Conservation (phyloP, 805 yeast genomes). For the Huiozyma sinensis region DNA sequence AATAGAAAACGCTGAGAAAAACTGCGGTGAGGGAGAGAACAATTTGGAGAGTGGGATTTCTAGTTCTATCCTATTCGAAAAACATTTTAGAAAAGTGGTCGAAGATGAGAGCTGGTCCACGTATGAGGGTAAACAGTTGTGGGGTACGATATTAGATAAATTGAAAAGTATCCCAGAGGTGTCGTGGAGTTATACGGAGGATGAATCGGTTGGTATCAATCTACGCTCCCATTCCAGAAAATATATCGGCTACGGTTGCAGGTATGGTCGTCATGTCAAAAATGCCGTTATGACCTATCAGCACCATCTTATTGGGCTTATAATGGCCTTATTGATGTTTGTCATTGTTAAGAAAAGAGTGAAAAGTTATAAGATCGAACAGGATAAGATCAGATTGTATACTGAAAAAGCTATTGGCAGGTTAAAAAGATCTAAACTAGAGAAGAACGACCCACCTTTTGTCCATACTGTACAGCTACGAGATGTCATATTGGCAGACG, state of each 20-base stretch:
- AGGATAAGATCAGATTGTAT: slow-evolving; percentile 32
- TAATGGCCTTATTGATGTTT: neutral
- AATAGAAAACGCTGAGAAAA: slow-evolving; percentile 46
- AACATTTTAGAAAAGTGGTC: no score
- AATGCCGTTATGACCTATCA: neutral
- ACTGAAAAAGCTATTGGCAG: slow-evolving; percentile 27
- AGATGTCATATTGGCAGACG: slow-evolving; percentile 39
- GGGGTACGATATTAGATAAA: slow-evolving; percentile 39
- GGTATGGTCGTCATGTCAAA: slow-evolving; percentile 28
- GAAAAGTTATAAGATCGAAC: slow-evolving; percentile 28
- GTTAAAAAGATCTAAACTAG: slow-evolving; percentile 36
- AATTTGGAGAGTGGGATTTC: slow-evolving; percentile 38
- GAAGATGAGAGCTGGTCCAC: neutral
- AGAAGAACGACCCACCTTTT: slow-evolving; percentile 31
- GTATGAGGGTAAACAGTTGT: slow-evolving; percentile 31
- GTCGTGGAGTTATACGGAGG: neutral
- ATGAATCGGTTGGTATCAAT: neutral
- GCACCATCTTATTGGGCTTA: neutral
- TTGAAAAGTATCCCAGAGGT: slow-evolving; percentile 56
- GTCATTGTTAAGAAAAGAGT: slow-evolving; percentile 24
- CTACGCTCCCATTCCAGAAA: slow-evolving; percentile 47
- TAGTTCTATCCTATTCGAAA: no score
- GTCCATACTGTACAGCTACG: slow-evolving; percentile 60
- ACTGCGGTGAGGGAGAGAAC: slow-evolving; percentile 41
- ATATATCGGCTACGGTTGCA: slow-evolving; percentile 43